Conservation (phyloP, 495 filamentous ascomycete species). For the Aspergillus biplanus region DNA sequence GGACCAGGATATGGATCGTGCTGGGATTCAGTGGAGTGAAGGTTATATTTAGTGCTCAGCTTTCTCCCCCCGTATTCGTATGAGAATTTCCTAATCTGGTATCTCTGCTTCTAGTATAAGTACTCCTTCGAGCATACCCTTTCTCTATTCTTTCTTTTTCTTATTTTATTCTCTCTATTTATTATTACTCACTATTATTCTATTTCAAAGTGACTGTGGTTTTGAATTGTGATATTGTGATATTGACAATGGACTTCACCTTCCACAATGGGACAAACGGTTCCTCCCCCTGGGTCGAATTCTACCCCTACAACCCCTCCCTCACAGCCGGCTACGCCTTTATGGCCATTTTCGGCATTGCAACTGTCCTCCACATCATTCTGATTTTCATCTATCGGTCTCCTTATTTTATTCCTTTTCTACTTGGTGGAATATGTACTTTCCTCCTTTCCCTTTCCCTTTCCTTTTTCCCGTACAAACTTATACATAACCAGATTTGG, state of each 20-base stretch:
- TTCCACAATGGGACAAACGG: constrained; percentile 39
- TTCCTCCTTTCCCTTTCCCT: neutral
- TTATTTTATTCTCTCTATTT: neutral
- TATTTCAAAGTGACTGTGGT: neutral
- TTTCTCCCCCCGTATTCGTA: constrained; percentile 38
- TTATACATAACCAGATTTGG: neutral
- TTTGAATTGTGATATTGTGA: neutral
- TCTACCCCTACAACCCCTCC: constrained; percentile 55
- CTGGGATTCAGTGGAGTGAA: too few relatives aligned
- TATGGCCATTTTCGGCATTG: constrained; percentile 49
- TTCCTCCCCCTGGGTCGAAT: constrained; percentile 38
- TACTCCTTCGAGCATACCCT: neutral
- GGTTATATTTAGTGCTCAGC: too few relatives aligned
- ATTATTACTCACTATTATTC: neutral
- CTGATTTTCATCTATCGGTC: constrained; percentile 46
- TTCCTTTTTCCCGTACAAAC: neutral
- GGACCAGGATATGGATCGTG: too few relatives aligned
- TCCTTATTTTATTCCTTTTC: constrained; percentile 60
- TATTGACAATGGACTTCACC: constrained; percentile 37
- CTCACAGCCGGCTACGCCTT: constrained; percentile 51
- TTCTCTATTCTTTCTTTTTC: neutral
- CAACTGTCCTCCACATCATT: constrained; percentile 44
- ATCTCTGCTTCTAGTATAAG: constrained; percentile 10
- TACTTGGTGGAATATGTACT: constrained; percentile 60
- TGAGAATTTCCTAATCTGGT: constrained; percentile 31